A percentile compares a stretch with the other conserved stretches of the same genome.
Evolutionary conservation across 768 basidiomycete genomes (phyloP).

Genomic region (Mycena polygramma): DNA sequence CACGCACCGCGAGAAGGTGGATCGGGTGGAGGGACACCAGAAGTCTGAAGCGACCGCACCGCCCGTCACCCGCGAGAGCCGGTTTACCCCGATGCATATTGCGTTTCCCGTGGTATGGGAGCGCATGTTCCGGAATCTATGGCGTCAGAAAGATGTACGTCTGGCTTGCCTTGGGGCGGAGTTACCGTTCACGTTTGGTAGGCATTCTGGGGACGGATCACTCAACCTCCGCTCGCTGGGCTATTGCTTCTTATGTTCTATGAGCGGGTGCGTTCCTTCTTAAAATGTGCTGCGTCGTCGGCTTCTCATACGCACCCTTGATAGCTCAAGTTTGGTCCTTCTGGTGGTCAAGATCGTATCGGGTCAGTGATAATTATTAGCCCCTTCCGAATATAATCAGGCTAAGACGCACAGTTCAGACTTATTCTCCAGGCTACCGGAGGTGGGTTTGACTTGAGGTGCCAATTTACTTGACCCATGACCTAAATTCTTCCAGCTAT

Average conservation of each 20-base stretch:
- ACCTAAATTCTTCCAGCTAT: conserved; percentile 44
- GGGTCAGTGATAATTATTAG: conserved; percentile 40
- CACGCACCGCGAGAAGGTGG: conserved; percentile 34
- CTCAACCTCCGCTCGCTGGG: conserved; percentile 37
- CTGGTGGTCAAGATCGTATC: conserved; percentile 56
- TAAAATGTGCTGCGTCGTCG: neutral
- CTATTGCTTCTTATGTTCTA: conserved; percentile 52
- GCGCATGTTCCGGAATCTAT: conserved; percentile 53
- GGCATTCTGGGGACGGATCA: conserved; percentile 39
- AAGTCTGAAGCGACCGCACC: conserved; percentile 19
- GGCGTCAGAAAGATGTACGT: conserved; percentile 50
- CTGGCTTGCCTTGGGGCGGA: neutral
- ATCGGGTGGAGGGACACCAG: conserved; percentile 22
- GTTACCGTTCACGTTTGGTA: neutral
- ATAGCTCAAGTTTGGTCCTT: conserved; percentile 48
- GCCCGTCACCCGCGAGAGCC: conserved; percentile 33
- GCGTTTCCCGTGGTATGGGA: conserved; percentile 54
- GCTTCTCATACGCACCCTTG: neutral
- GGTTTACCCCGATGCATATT: conserved; percentile 48
- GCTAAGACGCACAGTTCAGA: conserved; percentile 9
- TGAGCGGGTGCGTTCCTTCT: conserved; percentile 38
- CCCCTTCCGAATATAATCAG: neutral
- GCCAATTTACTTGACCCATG: neutral
- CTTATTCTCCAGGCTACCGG: conserved; percentile 34
- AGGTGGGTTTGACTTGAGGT: neutral